phyloP scores from a whole-genome alignment of 208 protist genomes.

The Jaenimonas drosophilae region DNA sequence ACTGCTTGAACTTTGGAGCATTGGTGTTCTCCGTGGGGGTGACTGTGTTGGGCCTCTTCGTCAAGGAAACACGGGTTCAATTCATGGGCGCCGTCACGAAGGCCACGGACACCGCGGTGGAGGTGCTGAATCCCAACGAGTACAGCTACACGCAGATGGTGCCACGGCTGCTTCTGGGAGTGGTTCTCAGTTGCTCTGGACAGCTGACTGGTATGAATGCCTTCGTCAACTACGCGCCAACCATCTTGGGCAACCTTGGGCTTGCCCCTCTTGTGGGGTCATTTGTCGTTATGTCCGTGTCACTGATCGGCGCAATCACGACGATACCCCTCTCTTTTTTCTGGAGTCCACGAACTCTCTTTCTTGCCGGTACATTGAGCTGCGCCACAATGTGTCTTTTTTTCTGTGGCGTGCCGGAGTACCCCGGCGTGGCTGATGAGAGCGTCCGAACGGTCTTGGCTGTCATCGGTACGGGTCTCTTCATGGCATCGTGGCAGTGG shows the following conservation, averaged over 20 bases:
- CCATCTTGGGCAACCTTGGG: constrained; percentile 8
- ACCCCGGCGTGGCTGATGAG: constrained; percentile 5
- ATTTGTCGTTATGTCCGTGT: constrained; percentile 22
- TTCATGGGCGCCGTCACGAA: not conserved
- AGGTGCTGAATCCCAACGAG: constrained; percentile 4
- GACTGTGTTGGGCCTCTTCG: constrained; percentile 7
- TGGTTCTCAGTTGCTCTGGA: constrained; percentile 4
- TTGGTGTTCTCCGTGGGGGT: constrained; percentile 6
- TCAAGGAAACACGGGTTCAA: constrained; percentile 5
- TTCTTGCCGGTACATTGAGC: constrained; percentile 5
- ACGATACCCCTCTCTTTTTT: constrained; percentile 9
- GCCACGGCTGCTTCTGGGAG: constrained; percentile 7
- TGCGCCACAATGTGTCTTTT: constrained; percentile 8
- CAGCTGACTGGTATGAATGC: constrained; percentile 37
- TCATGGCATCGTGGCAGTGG: constrained; percentile 19
- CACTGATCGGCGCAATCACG: constrained; percentile 14
- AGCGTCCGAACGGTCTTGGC: constrained; percentile 8
- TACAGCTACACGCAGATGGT: constrained; percentile 5
- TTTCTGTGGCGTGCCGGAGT: too few relatives aligned
- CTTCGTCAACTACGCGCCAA: constrained; percentile 28
- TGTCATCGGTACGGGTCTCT: constrained; percentile 11
- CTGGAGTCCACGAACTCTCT: constrained; percentile 11
- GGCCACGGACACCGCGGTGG: not conserved
- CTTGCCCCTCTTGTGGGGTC: constrained; percentile 12
- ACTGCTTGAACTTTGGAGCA: constrained; percentile 5